Evolutionary conservation across 768 basidiomycete species (phyloP).

Genomic region (Austroboletus festivus): DNA sequence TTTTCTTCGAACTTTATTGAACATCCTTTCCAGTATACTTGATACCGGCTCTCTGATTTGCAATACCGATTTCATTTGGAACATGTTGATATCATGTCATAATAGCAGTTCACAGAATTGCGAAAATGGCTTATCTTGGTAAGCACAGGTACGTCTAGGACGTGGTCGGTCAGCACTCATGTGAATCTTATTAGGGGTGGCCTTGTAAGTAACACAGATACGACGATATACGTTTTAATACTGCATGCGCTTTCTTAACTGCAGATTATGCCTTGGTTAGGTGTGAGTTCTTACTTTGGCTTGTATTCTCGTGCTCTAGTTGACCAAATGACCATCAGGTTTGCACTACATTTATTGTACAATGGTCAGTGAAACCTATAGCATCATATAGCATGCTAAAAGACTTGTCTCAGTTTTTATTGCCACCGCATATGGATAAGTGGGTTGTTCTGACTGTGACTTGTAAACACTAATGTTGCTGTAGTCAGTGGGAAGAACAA

Average conservation of each 20-base stretch:
- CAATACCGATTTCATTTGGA: too few relatives aligned
- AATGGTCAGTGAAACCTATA: slow-evolving; percentile 3
- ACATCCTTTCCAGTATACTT: too few relatives aligned
- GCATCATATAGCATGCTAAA: neutral
- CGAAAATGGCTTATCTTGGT: neutral
- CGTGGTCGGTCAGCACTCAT: neutral
- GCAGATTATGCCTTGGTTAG: neutral
- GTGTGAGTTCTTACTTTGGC: neutral
- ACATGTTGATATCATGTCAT: too few relatives aligned
- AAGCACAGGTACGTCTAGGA: neutral
- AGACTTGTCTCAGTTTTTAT: slow-evolving; percentile 9
- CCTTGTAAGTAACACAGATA: slow-evolving; percentile 2
- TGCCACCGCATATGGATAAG: slow-evolving; percentile 15
- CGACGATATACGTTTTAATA: neutral
- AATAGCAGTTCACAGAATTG: slow-evolving; percentile 5
- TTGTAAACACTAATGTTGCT: neutral
- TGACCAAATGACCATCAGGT: neutral
- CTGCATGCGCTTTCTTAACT: neutral
- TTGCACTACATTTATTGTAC: neutral
- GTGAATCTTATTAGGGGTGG: slow-evolving; percentile 4
- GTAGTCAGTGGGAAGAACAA: slow-evolving; percentile 19
- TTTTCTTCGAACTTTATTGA: too few relatives aligned
- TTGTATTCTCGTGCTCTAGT: neutral
- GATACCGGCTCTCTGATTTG: too few relatives aligned
- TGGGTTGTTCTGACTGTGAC: neutral